Evolutionary conservation across 2,329 filamentous ascomycete genomes (phyloP).

Genomic region (Diaporthe caulivora): DNA sequence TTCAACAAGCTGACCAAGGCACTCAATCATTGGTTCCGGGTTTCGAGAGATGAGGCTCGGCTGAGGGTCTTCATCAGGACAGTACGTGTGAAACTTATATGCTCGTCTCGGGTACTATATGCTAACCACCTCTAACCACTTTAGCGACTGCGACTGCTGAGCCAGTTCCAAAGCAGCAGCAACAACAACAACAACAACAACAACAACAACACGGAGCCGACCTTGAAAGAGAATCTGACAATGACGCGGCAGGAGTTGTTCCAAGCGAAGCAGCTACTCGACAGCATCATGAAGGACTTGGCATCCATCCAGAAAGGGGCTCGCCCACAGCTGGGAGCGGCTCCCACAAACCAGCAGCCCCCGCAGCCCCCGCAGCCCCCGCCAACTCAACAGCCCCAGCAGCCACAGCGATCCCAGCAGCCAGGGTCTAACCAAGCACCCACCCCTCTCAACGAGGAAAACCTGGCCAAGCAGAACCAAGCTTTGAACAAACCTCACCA

Average conservation of each 20-base stretch:
- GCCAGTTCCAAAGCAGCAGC: conserved; percentile 66
- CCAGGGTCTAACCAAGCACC: conserved; percentile 22
- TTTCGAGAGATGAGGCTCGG: conserved; percentile 62
- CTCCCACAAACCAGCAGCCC: conserved; percentile 45
- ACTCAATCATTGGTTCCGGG: conserved; percentile 61
- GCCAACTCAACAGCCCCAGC: conserved; percentile 41
- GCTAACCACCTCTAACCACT: conserved; percentile 48
- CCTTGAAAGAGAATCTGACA: conserved; percentile 63
- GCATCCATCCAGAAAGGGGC: conserved; percentile 40
- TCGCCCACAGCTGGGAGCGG: conserved; percentile 46
- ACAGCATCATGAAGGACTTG: conserved; percentile 65
- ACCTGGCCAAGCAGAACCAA: conserved; percentile 65
- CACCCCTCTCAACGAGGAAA: conserved; percentile 56
- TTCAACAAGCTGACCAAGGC: conserved; percentile 48
- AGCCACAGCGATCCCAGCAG: conserved; percentile 40
- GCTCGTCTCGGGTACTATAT: neutral
- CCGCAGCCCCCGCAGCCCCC: conserved; percentile 41
- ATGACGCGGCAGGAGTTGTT: conserved; percentile 66
- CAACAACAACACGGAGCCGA: conserved; percentile 60
- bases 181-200: conserved; percentile 64
- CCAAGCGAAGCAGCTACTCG: conserved; percentile 59
- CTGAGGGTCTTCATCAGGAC: conserved; percentile 65
- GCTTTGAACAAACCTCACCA: conserved; percentile 61
- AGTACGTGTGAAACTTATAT: conserved; percentile 53
- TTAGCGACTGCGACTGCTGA: conserved; percentile 65